A percentile compares a stretch with the other conserved stretches of the same genome.
Evolutionary conservation across 2,329 filamentous ascomycete genomes (phyloP).

Genomic region (Penicillium sp.): DNA sequence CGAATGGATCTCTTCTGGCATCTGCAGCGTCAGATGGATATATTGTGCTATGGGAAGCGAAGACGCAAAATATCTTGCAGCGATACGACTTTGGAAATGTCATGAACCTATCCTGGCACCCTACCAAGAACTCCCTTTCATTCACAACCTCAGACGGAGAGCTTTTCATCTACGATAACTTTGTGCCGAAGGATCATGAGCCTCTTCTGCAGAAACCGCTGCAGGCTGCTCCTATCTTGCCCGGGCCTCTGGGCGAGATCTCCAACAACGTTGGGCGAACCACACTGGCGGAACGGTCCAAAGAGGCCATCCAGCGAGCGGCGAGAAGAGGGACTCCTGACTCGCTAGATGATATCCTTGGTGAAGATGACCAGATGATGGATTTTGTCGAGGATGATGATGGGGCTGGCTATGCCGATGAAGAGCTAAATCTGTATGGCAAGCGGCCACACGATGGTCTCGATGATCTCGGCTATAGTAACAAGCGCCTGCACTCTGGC

Average conservation of each 20-base stretch:
- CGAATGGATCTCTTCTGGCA: constrained; percentile 80
- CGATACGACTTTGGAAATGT: constrained; percentile 74
- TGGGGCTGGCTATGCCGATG: constrained; percentile 69
- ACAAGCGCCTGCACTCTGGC: constrained; percentile 46
- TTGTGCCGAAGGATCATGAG: constrained; percentile 46
- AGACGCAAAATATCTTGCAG: constrained; percentile 71
- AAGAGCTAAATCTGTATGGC: constrained; percentile 54
- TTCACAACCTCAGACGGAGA: constrained; percentile 91
- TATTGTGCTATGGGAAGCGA: constrained; percentile 71
- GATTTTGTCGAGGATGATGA: constrained; percentile 94
- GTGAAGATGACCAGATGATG: constrained; percentile 55
- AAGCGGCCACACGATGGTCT: constrained; percentile 52
- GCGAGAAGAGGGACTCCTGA: constrained; percentile 58
- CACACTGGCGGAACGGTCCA: constrained; percentile 48
- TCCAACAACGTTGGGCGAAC: constrained; percentile 56
- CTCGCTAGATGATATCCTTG: constrained; percentile 74
- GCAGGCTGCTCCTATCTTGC: constrained; percentile 77
- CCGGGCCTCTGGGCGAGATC: constrained; percentile 64
- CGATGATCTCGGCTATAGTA: constrained; percentile 37
- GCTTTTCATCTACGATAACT: constrained; percentile 68
- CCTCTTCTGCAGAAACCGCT: constrained; percentile 44
- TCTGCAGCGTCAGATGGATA: constrained; percentile 47
- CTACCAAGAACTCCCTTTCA: constrained; percentile 73
- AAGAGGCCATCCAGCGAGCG: constrained; percentile 45
- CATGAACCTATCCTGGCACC: constrained; percentile 82